phyloP scores from a whole-genome alignment of 106 monocot genomes.

The Chionographis japonica region DNA sequence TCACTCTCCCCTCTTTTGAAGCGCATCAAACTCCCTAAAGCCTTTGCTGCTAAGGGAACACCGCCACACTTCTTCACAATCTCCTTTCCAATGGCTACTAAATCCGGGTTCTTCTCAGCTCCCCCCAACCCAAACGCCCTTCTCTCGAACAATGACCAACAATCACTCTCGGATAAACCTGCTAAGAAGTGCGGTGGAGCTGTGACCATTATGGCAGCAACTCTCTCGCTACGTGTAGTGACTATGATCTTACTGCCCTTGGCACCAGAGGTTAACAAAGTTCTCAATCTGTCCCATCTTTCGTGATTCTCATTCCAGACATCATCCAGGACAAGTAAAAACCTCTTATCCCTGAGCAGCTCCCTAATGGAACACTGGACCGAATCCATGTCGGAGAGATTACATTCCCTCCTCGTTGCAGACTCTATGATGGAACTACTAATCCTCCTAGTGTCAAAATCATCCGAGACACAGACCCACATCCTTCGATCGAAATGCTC shows the following conservation, averaged over 20 bases:
- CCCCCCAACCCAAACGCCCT: conserved; percentile 24
- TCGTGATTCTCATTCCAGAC: conserved; percentile 27
- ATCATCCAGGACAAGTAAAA: conserved; percentile 42
- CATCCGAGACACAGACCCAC: conserved; percentile 40
- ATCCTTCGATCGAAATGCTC: conserved; percentile 24
- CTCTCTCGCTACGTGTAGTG: conserved; percentile 18
- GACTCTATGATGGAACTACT: conserved; percentile 24
- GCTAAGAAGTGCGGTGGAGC: neutral
- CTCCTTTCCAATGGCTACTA: conserved; percentile 24
- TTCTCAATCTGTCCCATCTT: conserved; percentile 20
- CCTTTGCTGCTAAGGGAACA: conserved; percentile 31
- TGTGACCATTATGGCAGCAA: conserved; percentile 21
- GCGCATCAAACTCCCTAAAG: conserved; percentile 21
- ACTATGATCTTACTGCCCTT: conserved; percentile 26
- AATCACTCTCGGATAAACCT: conserved; percentile 19
- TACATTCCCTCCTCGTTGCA: neutral
- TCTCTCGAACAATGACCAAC: conserved; percentile 24
- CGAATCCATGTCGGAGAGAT: neutral
- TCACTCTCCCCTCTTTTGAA: neutral
- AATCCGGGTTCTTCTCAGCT: neutral
- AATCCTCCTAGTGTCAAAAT: conserved; percentile 27
- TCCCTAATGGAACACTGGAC: neutral
- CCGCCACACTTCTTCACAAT: conserved; percentile 39
- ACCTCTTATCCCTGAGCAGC: neutral
- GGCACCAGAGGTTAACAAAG: conserved; percentile 4